phyloP scores from a whole-genome alignment of 176 grass and related monocot genomes.

The Bolboschoenus planiculmis region DNA sequence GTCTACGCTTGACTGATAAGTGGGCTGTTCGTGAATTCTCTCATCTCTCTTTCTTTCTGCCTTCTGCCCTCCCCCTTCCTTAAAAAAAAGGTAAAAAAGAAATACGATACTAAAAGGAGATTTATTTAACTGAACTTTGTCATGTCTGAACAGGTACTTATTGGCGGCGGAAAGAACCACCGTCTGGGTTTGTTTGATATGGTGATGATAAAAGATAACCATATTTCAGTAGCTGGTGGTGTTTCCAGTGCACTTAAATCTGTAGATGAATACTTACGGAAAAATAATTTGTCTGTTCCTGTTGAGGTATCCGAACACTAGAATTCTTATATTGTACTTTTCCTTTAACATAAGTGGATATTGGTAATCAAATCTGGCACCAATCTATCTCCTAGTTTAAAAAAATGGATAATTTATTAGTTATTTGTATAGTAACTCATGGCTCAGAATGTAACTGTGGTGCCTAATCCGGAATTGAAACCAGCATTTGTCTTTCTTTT shows the following conservation, averaged over 20 bases:
- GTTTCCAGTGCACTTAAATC: slow-evolving; percentile 73
- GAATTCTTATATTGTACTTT: background rate
- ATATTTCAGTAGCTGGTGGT: slow-evolving; percentile 89
- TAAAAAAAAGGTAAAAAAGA: background rate
- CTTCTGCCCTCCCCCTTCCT: background rate
- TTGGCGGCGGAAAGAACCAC: slow-evolving; percentile 94
- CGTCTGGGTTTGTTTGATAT: slow-evolving; percentile 98
- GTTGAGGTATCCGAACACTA: slow-evolving; percentile 61
- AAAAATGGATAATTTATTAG: background rate
- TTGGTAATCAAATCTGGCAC: background rate
- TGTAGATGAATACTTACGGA: slow-evolving; percentile 65
- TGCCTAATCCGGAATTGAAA: background rate
- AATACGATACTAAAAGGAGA: background rate
- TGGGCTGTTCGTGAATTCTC: slow-evolving; percentile 62
- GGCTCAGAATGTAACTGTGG: background rate
- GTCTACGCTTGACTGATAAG: slow-evolving; percentile 85
- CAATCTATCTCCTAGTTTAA: background rate
- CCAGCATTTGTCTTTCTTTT: background rate
- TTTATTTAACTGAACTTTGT: background rate
- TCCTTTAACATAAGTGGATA: background rate
- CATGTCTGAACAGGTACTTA: slow-evolving; percentile 52
- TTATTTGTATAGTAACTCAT: background rate
- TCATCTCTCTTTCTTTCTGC: background rate
- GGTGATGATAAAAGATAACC: slow-evolving; percentile 99
- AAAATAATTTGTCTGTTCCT: slow-evolving; percentile 63